Conservation (phyloP, 164 flowering plant species). For the Hamamelis virginiana region DNA sequence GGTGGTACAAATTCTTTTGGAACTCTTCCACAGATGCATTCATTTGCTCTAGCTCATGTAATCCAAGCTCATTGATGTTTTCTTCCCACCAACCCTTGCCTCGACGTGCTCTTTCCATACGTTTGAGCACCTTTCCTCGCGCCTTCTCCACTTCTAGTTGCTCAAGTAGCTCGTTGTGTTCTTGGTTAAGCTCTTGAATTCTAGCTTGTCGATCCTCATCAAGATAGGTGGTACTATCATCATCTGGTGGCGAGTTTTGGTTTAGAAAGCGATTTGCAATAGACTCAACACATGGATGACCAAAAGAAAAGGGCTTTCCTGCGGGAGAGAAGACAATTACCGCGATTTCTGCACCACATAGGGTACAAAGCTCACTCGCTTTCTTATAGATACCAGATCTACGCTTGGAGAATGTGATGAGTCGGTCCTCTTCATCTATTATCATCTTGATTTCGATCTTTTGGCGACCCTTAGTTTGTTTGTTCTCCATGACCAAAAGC, state of each 20-base stretch:
- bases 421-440: neutral
- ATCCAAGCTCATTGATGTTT: neutral
- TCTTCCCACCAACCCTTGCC: constrained; percentile 17
- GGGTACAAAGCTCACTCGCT: constrained; percentile 1
- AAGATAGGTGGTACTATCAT: neutral
- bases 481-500: neutral
- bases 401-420: neutral
- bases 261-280: constrained; percentile 4
- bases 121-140: constrained; percentile 10
- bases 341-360: neutral
- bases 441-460: neutral
- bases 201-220: constrained; percentile 12
- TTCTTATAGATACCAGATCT: neutral
- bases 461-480: neutral
- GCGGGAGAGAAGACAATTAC: neutral
- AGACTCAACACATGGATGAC: constrained; percentile 13
- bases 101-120: neutral
- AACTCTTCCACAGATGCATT: neutral
- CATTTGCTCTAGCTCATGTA: constrained; percentile 4
- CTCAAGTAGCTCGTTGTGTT: neutral
- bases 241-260: neutral
- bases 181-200: constrained; percentile 6
- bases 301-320: neutral
- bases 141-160: constrained; percentile 16
- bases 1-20: neutral